phyloP scores from a whole-genome alignment of 257 asterid genomes.

The Capsicum rhomboideum region DNA sequence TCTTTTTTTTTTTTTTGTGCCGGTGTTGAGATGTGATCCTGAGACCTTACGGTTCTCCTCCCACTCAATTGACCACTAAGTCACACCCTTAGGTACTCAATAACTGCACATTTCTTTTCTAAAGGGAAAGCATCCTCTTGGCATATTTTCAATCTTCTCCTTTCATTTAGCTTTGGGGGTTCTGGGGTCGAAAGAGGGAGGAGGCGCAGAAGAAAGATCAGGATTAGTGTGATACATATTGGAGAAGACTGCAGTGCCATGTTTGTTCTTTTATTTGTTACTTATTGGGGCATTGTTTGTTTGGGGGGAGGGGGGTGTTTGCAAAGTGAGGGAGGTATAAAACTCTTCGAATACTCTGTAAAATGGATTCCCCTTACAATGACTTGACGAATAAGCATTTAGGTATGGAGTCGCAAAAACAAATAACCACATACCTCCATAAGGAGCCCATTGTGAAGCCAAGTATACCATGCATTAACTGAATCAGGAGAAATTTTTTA shows the following conservation, averaged over 20 bases:
- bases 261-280: background rate
- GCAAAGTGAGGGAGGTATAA: background rate
- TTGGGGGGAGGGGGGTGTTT: background rate
- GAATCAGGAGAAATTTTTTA: conserved; percentile 7
- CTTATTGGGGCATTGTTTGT: background rate
- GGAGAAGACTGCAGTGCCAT: background rate
- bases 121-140: background rate
- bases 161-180: background rate
- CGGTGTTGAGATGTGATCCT: too few relatives aligned
- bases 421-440: conserved; percentile 65
- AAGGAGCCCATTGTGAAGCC: conserved; percentile 82
- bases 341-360: background rate
- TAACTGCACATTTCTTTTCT: background rate
- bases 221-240: background rate
- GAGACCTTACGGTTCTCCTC: too few relatives aligned
- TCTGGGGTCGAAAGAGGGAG: background rate
- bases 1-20: too few relatives aligned
- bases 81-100: background rate
- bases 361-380: background rate
- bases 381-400: background rate
- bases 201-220: background rate
- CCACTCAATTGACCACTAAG: too few relatives aligned
- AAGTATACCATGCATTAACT: conserved; percentile 88
- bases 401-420: background rate
- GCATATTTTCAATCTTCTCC: background rate